Evolutionary conservation across 2,329 filamentous ascomycete genomes (phyloP), one percentile per base, ranked within the genome.

Genomic region (Didymellaceae sp.): DNA sequence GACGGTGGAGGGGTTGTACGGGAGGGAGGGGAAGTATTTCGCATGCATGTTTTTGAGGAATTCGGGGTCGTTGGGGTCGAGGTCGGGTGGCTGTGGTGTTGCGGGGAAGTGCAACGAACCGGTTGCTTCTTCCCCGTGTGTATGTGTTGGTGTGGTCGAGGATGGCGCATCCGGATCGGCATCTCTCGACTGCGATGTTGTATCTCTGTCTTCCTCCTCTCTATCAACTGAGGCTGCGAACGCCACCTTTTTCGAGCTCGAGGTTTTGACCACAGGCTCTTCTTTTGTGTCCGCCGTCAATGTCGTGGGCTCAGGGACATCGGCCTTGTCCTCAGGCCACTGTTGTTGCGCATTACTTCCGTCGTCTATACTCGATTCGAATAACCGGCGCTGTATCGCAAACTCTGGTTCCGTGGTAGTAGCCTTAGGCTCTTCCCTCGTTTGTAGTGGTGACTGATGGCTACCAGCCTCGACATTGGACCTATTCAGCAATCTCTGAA

Each of bases 21-120:
- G 86, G 1, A 96, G 86, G 55, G 86, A 84, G 10, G 94, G 92
- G 74, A 97, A 99, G 81, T 96, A 99, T 73, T 97, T 96, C 17
- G 86, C 77, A 78, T 96, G 92, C 5, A 99, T 84, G 48, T 90
- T 87, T 37, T 84, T 76, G 50, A 97, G 86, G 76, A 97, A 97
- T 66, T 90, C 81, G 0, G 90, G 87, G 52, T 92, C 90, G 28
- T 84, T 79, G 0, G 92, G 91, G 70, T 97, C 90, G 57, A 97
- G 87, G 52, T 91, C 87, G 9, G 89, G 88, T 2, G 81, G 79
- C 61, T 71, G 79, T 26, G 62, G 75, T 57, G 60, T 76, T 58
- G 49, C 78, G 66, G 86, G 87, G 72, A 87, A 90, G 74, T 90
- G 88, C 11, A 79, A 73, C 54, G 64, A 67, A 52, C 67, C 58